phyloP scores from a whole-genome alignment of 768 basidiomycete genomes.

The Phanerochaete carnosa region DNA sequence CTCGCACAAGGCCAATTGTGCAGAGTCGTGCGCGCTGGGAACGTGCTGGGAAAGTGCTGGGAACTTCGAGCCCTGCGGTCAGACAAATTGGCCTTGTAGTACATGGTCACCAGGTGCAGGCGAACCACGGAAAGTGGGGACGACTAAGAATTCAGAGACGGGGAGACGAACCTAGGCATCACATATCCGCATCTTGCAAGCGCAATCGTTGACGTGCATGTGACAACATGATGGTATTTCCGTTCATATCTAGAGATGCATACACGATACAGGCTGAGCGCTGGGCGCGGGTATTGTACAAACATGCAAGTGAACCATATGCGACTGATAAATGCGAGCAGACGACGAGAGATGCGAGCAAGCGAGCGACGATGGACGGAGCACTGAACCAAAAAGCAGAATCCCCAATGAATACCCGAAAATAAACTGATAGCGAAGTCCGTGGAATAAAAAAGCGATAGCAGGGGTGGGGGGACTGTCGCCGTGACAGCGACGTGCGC shows the following conservation, averaged over 20 bases:
- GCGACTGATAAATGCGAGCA: neutral
- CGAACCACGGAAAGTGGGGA: neutral
- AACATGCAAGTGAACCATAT: neutral
- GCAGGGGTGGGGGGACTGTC: neutral
- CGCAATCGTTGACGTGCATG: neutral
- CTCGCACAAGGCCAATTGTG: neutral
- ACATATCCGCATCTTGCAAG: neutral
- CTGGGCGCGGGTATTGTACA: neutral
- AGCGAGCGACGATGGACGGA: neutral
- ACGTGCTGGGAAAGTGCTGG: no score
- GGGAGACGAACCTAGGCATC: neutral
- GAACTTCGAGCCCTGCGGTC: no score
- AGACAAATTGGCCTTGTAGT: no score
- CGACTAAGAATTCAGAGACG: neutral
- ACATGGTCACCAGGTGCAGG: no score
- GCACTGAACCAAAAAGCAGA: neutral
- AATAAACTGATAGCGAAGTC: neutral
- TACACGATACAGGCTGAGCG: neutral
- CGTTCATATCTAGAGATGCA: neutral
- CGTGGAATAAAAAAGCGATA: neutral
- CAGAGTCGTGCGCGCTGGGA: neutral
- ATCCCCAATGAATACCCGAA: neutral
- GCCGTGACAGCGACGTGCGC: neutral
- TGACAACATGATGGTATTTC: neutral
- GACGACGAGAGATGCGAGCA: conserved; percentile 1